Base-by-base conservation (phyloP, 345 rosid species). In the Geranium rotundifolium region DNA sequence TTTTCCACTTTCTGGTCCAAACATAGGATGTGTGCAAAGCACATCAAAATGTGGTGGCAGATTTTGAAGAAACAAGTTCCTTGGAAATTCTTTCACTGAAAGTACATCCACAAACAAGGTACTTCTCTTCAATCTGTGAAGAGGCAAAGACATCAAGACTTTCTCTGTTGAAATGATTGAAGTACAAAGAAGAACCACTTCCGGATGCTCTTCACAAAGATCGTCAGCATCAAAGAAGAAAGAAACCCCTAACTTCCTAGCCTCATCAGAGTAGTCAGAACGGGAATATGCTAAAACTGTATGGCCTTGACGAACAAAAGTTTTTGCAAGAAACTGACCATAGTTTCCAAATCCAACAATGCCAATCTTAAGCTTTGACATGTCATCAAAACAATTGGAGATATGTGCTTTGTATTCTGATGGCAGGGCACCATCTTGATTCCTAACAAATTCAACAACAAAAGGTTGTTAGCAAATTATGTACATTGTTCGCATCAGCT, bases 171-270 rank as follows among this genome's bases (percentile, higher is more conserved):
- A 86, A 29, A 86, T 85, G 27, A 89, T 88, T 4, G 98, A 91
- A 37, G 91, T 84, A 59, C 83, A 83, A 60, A 91, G 80, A n/a
- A 91, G 65, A 15, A 91, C 77, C 17, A 89, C 95, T 16, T 91
- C 89, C 0, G 95, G 96, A 65, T 91, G 96, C 29, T 73, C 82
- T 68, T 91, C 95, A 57, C 86, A 88, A 66, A 89, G 84, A 60
- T 91, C 95, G 64, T 89, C 73, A 0, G 87, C 86, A 69, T 91
- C 79, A 7, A 62, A 1, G 75, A 62, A 87, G 74, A 84, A 86
- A 1, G 67, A 66, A 55, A 72, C 82, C 17, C 86, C 86, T 60
- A 85, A 74, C 5, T 68, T 58, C n/a, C 29, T 29, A 1, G 83
- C 87, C 4, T 62, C 64, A 46, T 49, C 34, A 31, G 84, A 72